Evolutionary conservation across 2,329 filamentous ascomycete species (phyloP).

Genomic region (Pseudocercospora fuligena): DNA sequence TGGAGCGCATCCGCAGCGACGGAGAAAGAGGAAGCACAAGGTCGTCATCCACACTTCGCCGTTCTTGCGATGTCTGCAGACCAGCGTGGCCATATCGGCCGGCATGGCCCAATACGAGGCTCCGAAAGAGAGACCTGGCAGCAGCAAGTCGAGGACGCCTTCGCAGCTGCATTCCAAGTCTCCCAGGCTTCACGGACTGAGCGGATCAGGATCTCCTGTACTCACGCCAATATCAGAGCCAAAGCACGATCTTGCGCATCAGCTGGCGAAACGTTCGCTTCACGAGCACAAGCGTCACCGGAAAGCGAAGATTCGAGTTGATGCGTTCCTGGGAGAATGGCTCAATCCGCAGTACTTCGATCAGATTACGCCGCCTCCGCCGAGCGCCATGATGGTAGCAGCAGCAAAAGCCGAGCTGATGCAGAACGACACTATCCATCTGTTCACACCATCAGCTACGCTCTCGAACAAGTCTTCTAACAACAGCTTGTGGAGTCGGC

Average conservation of each 20-base stretch:
- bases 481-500: conserved; percentile 54
- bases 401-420: conserved; percentile 86
- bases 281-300: conserved; percentile 42
- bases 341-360: conserved; percentile 92
- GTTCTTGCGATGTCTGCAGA: conserved; percentile 90
- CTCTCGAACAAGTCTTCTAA: conserved; percentile 42
- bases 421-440: conserved; percentile 68
- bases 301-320: conserved; percentile 74
- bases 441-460: conserved; percentile 42
- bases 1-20: conserved; percentile 17
- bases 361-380: conserved; percentile 78
- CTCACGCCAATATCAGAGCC: conserved; percentile 44
- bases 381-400: conserved; percentile 83
- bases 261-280: conserved; percentile 40
- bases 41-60: conserved; percentile 92
- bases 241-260: conserved; percentile 44
- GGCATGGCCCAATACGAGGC: conserved; percentile 73
- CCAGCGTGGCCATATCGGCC: conserved; percentile 83
- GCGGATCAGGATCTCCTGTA: conserved; percentile 33
- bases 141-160: conserved; percentile 34
- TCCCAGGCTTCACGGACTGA: conserved; percentile 37
- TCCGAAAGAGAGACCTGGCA: conserved; percentile 37
- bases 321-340: conserved; percentile 96
- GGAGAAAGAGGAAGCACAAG: conserved; percentile 66
- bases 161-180: conserved; percentile 39